phyloP scores from a whole-genome alignment of 805 yeast species.

The Hagleromyces aurorensis region DNA sequence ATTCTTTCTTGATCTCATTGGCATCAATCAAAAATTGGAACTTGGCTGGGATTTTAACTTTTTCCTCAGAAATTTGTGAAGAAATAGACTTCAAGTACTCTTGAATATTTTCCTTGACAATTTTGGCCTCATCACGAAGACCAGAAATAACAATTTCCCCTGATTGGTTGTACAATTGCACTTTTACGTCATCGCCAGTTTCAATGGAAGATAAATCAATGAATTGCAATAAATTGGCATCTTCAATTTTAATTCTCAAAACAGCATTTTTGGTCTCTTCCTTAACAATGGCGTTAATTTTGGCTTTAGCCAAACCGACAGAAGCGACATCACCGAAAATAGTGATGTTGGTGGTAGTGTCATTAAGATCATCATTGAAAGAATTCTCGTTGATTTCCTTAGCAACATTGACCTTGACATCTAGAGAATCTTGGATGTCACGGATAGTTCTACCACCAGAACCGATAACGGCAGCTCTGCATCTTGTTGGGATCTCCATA shows the following conservation, averaged over 20 bases:
- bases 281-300: constrained; percentile 64
- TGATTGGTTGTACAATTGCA: constrained; percentile 16
- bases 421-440: constrained; percentile 67
- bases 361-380: constrained; percentile 50
- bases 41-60: constrained; percentile 54
- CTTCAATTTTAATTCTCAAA: constrained; percentile 40
- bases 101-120: constrained; percentile 46
- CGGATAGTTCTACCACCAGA: constrained; percentile 75
- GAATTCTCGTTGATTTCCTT: constrained; percentile 30
- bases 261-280: constrained; percentile 59
- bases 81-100: constrained; percentile 38
- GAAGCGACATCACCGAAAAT: constrained; percentile 84
- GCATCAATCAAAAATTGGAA: constrained; percentile 65
- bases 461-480: constrained; percentile 78
- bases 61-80: constrained; percentile 41
- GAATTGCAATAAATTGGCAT: constrained; percentile 29
- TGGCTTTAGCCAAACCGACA: constrained; percentile 60
- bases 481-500: constrained; percentile 65
- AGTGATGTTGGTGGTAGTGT: constrained; percentile 50
- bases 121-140: constrained; percentile 55
- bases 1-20: constrained; percentile 42
- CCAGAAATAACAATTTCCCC: constrained; percentile 55
- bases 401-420: constrained; percentile 57
- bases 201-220: constrained; percentile 19
- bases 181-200: constrained; percentile 25